Conservation (phyloP, 2,329 filamentous ascomycete species). For the Orbilia quercus region DNA sequence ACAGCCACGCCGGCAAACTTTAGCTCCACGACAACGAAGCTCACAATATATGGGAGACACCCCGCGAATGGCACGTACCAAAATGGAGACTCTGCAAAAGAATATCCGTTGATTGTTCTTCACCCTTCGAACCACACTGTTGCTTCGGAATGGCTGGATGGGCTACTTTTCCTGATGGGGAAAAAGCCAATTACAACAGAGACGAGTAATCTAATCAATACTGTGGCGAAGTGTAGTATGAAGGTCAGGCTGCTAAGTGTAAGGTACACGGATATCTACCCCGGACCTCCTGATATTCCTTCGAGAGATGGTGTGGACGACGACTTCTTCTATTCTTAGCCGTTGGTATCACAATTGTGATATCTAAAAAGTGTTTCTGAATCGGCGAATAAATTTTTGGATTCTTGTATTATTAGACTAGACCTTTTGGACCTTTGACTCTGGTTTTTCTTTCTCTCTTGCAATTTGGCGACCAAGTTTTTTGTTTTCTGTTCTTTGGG, state of each 20-base stretch:
- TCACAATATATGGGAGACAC: conserved; percentile 84
- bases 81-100: conserved; percentile 65
- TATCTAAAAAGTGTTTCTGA: conserved; percentile 12
- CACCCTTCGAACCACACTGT: conserved; percentile 82
- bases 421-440: conserved; percentile 22
- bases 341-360: neutral
- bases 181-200: conserved; percentile 97
- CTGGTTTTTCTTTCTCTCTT: neutral
- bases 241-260: conserved; percentile 94
- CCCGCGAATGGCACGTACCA: conserved; percentile 61
- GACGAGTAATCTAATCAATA: conserved; percentile 85
- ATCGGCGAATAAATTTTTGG: conserved; percentile 8
- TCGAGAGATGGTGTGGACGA: conserved; percentile 87
- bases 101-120: conserved; percentile 82
- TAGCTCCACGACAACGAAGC: conserved; percentile 76
- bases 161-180: conserved; percentile 90
- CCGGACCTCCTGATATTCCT: conserved; percentile 80
- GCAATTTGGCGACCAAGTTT: conserved; percentile 8
- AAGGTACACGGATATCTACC: conserved; percentile 76
- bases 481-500: conserved; percentile 13
- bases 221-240: conserved; percentile 89
- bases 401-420: conserved; percentile 46
- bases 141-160: conserved; percentile 96
- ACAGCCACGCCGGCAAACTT: conserved; percentile 59
- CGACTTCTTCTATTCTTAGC: conserved; percentile 68